These are phyloP conservation scores for Clonostachys chloroleuca DNA, from an alignment of 2,329 filamentous ascomycete genomes.

Conservation along the genomic window DNA sequence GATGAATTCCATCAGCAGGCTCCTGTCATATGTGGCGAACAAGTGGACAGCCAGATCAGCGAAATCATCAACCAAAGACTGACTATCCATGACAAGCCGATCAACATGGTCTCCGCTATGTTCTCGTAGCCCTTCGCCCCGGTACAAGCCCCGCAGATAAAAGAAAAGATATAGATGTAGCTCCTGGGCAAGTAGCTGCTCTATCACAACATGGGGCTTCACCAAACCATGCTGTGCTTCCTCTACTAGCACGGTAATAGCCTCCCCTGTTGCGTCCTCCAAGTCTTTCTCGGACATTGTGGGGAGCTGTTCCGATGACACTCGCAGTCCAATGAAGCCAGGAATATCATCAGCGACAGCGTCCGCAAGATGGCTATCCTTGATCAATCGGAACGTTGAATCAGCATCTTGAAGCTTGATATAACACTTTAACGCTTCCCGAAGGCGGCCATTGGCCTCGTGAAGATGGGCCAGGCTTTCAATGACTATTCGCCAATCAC, in stretches of 20 bases:
- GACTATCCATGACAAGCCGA: conserved; percentile 52
- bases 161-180: conserved; percentile 81
- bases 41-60: conserved; percentile 82
- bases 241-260: conserved; percentile 80
- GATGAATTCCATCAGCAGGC: conserved; percentile 81
- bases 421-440: conserved; percentile 84
- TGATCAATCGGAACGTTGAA: conserved; percentile 79
- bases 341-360: conserved; percentile 87
- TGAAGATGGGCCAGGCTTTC: conserved; percentile 82
- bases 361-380: conserved; percentile 85
- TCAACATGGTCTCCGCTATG: conserved; percentile 49
- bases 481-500: conserved; percentile 88
- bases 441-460: conserved; percentile 73
- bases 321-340: conserved; percentile 81
- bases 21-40: conserved; percentile 79
- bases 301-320: conserved; percentile 65
- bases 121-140: conserved; percentile 60
- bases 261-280: conserved; percentile 75
- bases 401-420: conserved; percentile 91
- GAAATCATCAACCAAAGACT: conserved; percentile 75
- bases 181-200: conserved; percentile 66
- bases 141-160: conserved; percentile 85
- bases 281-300: conserved; percentile 66
- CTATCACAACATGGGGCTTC: conserved; percentile 69
- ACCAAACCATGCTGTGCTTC: conserved; percentile 89